These are phyloP conservation scores for Penicillium sp. DNA, from an alignment of 2,329 filamentous ascomycete genomes.

Conservation along the genomic window DNA sequence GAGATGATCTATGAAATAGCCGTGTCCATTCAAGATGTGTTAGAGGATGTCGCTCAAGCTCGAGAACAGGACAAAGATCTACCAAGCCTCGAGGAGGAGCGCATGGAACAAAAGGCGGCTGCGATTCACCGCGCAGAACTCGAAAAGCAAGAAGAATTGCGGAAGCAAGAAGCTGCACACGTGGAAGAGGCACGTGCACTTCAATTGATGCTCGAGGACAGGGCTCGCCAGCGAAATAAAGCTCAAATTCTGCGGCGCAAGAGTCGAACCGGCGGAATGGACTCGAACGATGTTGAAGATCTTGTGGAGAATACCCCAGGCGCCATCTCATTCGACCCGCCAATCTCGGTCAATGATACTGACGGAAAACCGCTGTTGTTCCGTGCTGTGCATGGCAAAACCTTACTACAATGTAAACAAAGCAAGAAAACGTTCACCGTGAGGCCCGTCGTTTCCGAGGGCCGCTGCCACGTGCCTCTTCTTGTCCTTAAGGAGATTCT, in stretches of 20 bases:
- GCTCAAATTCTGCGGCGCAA: slow-evolving; percentile 44
- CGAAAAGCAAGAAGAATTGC: slow-evolving; percentile 54
- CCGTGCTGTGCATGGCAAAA: slow-evolving; percentile 70
- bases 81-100: slow-evolving; percentile 86
- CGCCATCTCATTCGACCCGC: slow-evolving; percentile 48
- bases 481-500: slow-evolving; percentile 74
- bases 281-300: slow-evolving; percentile 35
- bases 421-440: slow-evolving; percentile 70
- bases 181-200: slow-evolving; percentile 47
- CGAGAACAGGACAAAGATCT: slow-evolving; percentile 75
- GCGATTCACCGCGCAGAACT: slow-evolving; percentile 60
- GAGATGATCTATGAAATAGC: slow-evolving; percentile 69
- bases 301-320: slow-evolving; percentile 40
- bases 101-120: slow-evolving; percentile 77
- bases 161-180: slow-evolving; percentile 46
- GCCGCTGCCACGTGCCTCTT: slow-evolving; percentile 60
- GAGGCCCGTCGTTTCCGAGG: slow-evolving; percentile 64
- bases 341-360: slow-evolving; percentile 61
- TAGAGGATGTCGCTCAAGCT: slow-evolving; percentile 83
- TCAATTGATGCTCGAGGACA: slow-evolving; percentile 45
- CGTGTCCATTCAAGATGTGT: slow-evolving; percentile 65
- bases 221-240: slow-evolving; percentile 45
- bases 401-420: slow-evolving; percentile 66
- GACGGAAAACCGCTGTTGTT: slow-evolving; percentile 69
- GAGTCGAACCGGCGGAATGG: slow-evolving; percentile 41